These are phyloP conservation scores for Candida andamanensis DNA, from an alignment of 805 yeast species.

Conservation along the genomic window DNA sequence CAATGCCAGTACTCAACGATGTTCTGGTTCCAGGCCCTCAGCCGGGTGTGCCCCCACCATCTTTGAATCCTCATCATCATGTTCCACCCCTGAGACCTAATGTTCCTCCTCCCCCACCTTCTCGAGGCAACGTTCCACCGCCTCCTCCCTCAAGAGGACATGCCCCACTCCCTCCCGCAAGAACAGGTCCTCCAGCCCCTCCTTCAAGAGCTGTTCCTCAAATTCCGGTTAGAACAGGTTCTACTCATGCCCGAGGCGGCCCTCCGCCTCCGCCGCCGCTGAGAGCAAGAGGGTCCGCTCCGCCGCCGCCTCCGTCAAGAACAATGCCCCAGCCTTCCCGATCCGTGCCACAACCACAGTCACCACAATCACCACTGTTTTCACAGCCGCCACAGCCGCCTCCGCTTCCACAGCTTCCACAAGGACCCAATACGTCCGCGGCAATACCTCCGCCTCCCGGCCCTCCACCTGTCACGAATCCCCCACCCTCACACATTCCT, in stretches of 20 bases:
- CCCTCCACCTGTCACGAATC: conserved; percentile 11
- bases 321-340: no score
- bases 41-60: conserved; percentile 6
- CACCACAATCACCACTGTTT: conserved; percentile 4
- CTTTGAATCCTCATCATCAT: neutral
- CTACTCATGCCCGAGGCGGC: conserved; percentile 5
- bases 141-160: conserved; percentile 13
- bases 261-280: neutral
- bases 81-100: conserved; percentile 10
- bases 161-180: conserved; percentile 20
- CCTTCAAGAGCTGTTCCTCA: conserved; percentile 12
- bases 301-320: conserved; percentile 21
- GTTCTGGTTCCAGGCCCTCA: conserved; percentile 11
- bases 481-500: conserved; percentile 1
- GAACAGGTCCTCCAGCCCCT: conserved; percentile 14
- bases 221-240: conserved; percentile 1
- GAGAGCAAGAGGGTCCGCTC: conserved; percentile 14
- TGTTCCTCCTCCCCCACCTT: conserved; percentile 21
- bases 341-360: conserved; percentile 10
- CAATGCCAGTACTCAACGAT: conserved; percentile 13
- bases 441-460: conserved; percentile 11
- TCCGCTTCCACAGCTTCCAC: conserved; percentile 9
- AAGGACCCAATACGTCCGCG: conserved; percentile 2
- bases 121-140: conserved; percentile 12
- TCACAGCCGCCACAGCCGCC: conserved; percentile 8